A percentile compares a stretch with the other conserved stretches of the same genome.
phyloP scores from a whole-genome alignment of 805 yeast genomes.

The Nematodospora valgi region DNA sequence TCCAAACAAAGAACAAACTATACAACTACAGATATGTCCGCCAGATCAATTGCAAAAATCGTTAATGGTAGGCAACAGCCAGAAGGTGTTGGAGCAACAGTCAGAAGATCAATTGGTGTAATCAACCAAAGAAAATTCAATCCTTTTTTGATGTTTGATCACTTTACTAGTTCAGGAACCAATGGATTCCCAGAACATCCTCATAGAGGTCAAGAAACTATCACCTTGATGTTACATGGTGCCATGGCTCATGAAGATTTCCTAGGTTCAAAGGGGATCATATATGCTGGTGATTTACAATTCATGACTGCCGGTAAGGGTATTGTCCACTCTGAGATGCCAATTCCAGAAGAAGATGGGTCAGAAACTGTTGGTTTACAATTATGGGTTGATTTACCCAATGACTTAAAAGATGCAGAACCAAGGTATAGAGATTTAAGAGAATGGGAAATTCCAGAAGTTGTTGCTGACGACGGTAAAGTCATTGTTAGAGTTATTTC shows the following conservation, averaged over 20 bases:
- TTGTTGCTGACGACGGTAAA: conserved; percentile 57
- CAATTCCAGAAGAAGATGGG: conserved; percentile 54
- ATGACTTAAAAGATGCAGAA: conserved; percentile 52
- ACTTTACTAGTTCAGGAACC: conserved; percentile 59
- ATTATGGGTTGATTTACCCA: conserved; percentile 84
- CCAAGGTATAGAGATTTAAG: conserved; percentile 81
- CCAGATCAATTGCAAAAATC: conserved; percentile 30
- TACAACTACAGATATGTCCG: conserved; percentile 10
- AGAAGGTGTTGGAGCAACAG: conserved; percentile 88
- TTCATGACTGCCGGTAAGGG: conserved; percentile 95
- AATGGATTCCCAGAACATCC: conserved; percentile 54
- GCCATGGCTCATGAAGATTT: conserved; percentile 57
- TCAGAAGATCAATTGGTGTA: conserved; percentile 77
- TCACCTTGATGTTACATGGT: conserved; percentile 30
- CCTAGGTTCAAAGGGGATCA: conserved; percentile 76
- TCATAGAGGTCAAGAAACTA: conserved; percentile 38
- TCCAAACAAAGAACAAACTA: conserved; percentile 5
- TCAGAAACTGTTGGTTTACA: conserved; percentile 64
- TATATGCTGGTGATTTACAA: conserved; percentile 81
- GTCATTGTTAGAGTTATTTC: conserved; percentile 69
- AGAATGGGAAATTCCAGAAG: conserved; percentile 68
- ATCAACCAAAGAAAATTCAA: conserved; percentile 66
- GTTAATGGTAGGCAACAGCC: conserved; percentile 61
- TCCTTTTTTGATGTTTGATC: conserved; percentile 81
- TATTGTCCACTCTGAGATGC: conserved; percentile 84